A percentile compares a stretch with the other conserved stretches of the same genome.
Evolutionary conservation across 179 eudicot genomes (phyloP).

Genomic region (Beta lomatogona): DNA sequence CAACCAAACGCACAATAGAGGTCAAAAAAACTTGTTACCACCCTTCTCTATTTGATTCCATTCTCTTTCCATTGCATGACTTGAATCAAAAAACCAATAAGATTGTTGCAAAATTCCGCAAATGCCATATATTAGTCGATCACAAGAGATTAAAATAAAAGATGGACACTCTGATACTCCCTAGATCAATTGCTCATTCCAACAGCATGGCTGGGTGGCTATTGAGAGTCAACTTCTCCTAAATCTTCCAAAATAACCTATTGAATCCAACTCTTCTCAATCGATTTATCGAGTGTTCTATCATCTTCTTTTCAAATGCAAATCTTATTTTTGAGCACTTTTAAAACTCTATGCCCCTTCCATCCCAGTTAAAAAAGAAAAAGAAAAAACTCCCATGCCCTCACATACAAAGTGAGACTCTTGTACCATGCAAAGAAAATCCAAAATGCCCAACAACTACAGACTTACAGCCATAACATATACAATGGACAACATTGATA

Average conservation of each 20-base stretch:
- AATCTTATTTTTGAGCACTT: not conserved
- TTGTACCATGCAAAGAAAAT: not conserved
- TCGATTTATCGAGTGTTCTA: not conserved
- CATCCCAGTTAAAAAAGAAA: too few relatives aligned
- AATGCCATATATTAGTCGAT: not conserved
- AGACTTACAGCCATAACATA: not conserved
- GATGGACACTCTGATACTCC: not conserved
- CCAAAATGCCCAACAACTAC: not conserved
- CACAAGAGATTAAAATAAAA: not conserved
- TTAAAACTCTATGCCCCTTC: not conserved
- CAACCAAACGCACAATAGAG: too few relatives aligned
- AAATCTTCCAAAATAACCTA: not conserved
- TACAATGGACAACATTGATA: not conserved
- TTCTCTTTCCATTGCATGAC: too few relatives aligned
- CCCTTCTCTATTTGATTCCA: too few relatives aligned
- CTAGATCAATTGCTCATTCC: not conserved
- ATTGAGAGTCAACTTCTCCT: not conserved
- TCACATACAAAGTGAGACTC: not conserved
- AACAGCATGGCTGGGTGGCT: not conserved
- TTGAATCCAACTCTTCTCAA: too few relatives aligned
- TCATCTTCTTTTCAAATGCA: not conserved
- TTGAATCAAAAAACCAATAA: too few relatives aligned
- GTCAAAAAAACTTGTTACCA: too few relatives aligned
- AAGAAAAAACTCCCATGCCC: too few relatives aligned
- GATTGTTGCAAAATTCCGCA: too few relatives aligned